phyloP scores from a whole-genome alignment of 331 rosid genomes.

The Acacia concinna region DNA sequence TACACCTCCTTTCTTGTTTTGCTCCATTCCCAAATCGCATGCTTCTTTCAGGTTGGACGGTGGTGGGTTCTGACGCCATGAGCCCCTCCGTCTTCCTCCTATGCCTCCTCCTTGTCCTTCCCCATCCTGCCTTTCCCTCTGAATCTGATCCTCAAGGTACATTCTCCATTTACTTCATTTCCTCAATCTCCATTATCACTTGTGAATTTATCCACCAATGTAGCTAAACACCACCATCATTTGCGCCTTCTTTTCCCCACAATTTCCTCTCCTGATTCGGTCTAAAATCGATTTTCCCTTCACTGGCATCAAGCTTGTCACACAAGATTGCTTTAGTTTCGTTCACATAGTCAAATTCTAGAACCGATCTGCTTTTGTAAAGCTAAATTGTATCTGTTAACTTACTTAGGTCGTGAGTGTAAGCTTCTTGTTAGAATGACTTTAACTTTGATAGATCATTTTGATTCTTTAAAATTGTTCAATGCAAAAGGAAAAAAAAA shows the following conservation, averaged over 20 bases:
- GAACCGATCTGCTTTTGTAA: not conserved
- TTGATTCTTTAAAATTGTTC: not conserved
- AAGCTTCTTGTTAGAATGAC: not conserved
- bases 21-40: conserved; percentile 33
- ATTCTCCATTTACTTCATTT: not conserved
- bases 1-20: conserved; percentile 26
- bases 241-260: not conserved
- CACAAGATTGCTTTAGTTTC: not conserved
- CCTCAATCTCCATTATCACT: not conserved
- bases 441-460: not conserved
- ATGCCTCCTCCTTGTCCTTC: conserved; percentile 52
- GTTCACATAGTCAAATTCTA: not conserved
- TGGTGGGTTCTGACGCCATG: conserved; percentile 49
- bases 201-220: not conserved
- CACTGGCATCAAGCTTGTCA: not conserved
- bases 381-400: not conserved
- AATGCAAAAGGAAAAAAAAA: not conserved
- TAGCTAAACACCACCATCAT: not conserved
- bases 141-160: conserved; percentile 55
- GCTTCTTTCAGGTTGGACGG: conserved; percentile 48
- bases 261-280: not conserved
- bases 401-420: not conserved
- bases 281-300: not conserved
- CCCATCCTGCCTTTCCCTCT: conserved; percentile 30
- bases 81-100: conserved; percentile 61